Percentiles rank a stretch among this genome's conserved stretches.
Conservation (phyloP, 352 stramenopile genomes). For the Stramenopiles sp. region DNA sequence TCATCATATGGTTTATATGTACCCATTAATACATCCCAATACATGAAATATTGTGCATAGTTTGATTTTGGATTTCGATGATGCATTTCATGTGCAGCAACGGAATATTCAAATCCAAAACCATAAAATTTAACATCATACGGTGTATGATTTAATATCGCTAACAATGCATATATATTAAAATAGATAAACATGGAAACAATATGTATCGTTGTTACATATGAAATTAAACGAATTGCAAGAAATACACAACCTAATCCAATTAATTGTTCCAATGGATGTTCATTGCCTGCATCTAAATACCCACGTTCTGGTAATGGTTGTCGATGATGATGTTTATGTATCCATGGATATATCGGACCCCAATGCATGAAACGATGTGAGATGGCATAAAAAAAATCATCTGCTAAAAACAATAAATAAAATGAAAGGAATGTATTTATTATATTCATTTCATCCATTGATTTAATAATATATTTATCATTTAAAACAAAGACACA, state of each 20-base stretch:
- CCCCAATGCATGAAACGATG: constrained; percentile 35
- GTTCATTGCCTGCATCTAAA: constrained; percentile 39
- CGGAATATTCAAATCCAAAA: constrained; percentile 27
- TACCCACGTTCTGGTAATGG: constrained; percentile 35
- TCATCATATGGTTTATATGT: constrained; percentile 29
- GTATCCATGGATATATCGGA: constrained; percentile 30
- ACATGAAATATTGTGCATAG: constrained; percentile 40
- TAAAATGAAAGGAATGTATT: no score
- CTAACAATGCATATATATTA: constrained; percentile 33
- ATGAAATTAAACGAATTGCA: constrained; percentile 9
- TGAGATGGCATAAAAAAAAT: constrained; percentile 31
- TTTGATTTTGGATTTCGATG: constrained; percentile 41
- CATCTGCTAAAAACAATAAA: constrained; percentile 37
- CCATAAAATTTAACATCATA: constrained; percentile 36
- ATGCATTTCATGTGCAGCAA: constrained; percentile 42
- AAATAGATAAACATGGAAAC: constrained; percentile 33
- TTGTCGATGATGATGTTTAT: constrained; percentile 47
- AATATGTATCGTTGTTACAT: constrained; percentile 24
- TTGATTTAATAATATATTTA: no score
- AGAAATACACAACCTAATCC: constrained; percentile 25
- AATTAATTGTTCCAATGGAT: constrained; percentile 37
- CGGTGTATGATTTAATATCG: constrained; percentile 37
- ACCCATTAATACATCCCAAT: constrained; percentile 30
- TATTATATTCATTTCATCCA: no score
- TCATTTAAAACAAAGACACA: no score